Conservation (phyloP, 2,329 filamentous ascomycete species). For the Penicillium sp. region DNA sequence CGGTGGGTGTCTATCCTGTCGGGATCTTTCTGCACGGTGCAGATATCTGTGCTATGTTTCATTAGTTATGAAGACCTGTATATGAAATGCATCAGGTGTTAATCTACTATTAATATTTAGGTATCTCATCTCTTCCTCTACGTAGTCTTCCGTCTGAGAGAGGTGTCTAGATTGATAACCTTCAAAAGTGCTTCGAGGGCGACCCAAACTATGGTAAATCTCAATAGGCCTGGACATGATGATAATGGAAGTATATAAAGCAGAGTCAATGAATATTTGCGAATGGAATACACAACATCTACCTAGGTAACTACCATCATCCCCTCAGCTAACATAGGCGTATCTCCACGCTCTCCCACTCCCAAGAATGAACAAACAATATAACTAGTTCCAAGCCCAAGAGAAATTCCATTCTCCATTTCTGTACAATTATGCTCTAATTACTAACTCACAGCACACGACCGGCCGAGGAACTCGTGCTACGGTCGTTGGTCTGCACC, state of each 20-base stretch:
- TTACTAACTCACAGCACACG: slow-evolving; percentile 52
- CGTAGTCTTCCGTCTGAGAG: neutral
- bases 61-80: neutral
- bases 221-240: too few species aligned
- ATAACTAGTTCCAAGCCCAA: neutral
- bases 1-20: neutral
- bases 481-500: slow-evolving; percentile 84
- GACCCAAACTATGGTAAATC: too few species aligned
- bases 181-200: too few species aligned
- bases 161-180: too few species aligned
- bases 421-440: slow-evolving; percentile 22
- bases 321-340: neutral
- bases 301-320: neutral
- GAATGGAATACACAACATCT: slow-evolving; percentile 2
- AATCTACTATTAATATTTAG: neutral
- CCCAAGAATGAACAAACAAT: neutral
- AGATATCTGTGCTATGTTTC: neutral
- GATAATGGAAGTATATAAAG: neutral
- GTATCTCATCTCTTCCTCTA: neutral
- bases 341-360: neutral
- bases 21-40: neutral
- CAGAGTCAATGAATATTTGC: neutral
- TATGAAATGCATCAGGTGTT: neutral
- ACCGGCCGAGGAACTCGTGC: slow-evolving; percentile 66
- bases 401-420: neutral